These are phyloP conservation scores for Ustilago bromivora DNA, from an alignment of 1,284 basidiomycete genomes.

Conservation along the genomic window DNA sequence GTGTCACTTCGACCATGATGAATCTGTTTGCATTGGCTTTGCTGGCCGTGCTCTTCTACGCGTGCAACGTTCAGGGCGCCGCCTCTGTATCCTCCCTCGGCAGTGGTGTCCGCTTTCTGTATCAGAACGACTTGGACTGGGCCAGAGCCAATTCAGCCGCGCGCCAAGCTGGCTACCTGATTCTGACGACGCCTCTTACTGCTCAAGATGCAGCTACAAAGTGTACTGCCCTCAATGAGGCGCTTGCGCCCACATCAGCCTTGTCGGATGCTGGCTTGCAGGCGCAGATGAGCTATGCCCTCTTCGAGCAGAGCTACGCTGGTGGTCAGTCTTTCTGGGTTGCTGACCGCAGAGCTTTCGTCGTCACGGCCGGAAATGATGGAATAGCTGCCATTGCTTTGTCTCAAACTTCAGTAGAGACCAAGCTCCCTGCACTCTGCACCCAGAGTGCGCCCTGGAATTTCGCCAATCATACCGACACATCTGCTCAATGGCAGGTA, in stretches of 20 bases:
- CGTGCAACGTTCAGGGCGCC: constrained; percentile 10
- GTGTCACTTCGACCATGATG: constrained; percentile 10
- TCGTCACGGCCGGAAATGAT: not conserved
- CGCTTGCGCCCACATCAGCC: constrained; percentile 27
- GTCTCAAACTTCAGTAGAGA: constrained; percentile 8
- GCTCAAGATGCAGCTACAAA: constrained; percentile 33
- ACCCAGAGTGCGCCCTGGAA: constrained; percentile 44
- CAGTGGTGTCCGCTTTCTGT: constrained; percentile 47
- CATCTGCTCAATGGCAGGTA: constrained; percentile 29
- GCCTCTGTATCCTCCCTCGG: constrained; percentile 6
- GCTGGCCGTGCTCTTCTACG: not conserved
- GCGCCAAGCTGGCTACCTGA: constrained; percentile 50
- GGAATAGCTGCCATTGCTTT: constrained; percentile 5
- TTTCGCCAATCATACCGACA: constrained; percentile 29
- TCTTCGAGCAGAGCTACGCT: constrained; percentile 26
- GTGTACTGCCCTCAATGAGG: constrained; percentile 44
- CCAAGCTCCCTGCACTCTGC: constrained; percentile 33
- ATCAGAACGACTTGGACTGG: constrained; percentile 59
- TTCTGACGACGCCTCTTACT: constrained; percentile 29
- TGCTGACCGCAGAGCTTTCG: constrained; percentile 15
- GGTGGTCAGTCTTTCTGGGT: constrained; percentile 33
- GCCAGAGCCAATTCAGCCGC: constrained; percentile 29
- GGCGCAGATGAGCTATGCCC: constrained; percentile 33
- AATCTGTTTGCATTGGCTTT: constrained; percentile 1
- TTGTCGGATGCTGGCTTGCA: constrained; percentile 31